A percentile compares a stretch with the other conserved stretches of the same genome.
Conservation (phyloP, 306 rosid species). For the Mimosa bimucronata region DNA sequence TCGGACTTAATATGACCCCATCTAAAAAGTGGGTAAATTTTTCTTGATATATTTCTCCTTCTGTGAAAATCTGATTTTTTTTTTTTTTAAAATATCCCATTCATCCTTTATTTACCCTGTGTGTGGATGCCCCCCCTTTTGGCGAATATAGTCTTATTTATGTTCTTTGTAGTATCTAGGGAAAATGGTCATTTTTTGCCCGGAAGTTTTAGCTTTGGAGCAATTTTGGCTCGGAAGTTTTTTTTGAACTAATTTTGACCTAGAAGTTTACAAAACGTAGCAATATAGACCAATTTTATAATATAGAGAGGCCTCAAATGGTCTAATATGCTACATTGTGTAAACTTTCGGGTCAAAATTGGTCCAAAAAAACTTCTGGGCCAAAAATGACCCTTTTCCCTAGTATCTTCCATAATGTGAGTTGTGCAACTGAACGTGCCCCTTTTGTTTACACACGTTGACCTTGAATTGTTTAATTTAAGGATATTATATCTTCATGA, state of each 20-base stretch:
- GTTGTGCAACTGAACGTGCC: slow-evolving; percentile 8
- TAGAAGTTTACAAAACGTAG: no score
- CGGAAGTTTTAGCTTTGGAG: no score
- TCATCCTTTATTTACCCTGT: no score
- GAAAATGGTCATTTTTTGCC: no score
- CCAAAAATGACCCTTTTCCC: no score
- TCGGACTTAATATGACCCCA: not conserved
- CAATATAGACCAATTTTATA: no score
- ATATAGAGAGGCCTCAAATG: no score
- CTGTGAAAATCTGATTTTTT: not conserved
- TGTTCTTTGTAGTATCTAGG: not conserved
- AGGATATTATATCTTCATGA: slow-evolving; percentile 17
- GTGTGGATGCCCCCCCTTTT: not conserved
- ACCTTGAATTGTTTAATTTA: slow-evolving; percentile 18
- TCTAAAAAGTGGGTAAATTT: slow-evolving; percentile 10
- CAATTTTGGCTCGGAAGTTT: no score
- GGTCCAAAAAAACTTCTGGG: no score
- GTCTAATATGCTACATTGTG: no score
- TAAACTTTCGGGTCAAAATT: no score
- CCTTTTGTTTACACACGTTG: slow-evolving; percentile 11
- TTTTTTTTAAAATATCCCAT: not conserved
- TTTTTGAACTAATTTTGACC: no score
- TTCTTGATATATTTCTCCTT: slow-evolving; percentile 2
- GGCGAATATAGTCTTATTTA: not conserved
- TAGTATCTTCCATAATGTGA: not conserved